These are phyloP conservation scores for Syzygium malaccense DNA, from an alignment of 441 rosid species.

Conservation along the genomic window DNA sequence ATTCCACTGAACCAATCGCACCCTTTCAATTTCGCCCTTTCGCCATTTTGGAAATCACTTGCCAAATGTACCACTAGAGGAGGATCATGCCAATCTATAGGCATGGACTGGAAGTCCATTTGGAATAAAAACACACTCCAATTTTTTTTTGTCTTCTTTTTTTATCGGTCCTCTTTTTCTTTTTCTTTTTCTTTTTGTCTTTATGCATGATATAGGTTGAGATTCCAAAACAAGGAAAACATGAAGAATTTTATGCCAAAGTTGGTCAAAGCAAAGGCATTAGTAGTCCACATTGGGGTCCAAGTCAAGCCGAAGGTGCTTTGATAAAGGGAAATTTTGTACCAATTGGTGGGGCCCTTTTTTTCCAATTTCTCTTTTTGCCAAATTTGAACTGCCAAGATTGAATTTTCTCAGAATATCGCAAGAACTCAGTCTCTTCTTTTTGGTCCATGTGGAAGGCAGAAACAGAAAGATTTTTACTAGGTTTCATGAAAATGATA, in stretches of 20 bases:
- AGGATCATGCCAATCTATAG: neutral
- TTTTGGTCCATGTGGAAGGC: neutral
- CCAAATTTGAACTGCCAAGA: neutral
- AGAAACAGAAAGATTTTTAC: neutral
- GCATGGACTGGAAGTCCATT: neutral
- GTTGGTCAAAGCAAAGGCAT: neutral
- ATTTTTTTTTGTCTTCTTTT: neutral
- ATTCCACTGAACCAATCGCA: accelerated
- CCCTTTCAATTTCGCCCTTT: neutral
- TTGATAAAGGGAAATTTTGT: neutral
- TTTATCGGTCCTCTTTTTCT: neutral
- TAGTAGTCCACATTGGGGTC: neutral
- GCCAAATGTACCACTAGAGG: neutral
- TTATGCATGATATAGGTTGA: neutral
- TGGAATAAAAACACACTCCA: neutral
- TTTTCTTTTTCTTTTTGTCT: neutral
- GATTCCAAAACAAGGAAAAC: neutral
- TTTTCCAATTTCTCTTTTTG: neutral
- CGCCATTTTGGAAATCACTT: neutral
- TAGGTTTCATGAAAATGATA: neutral
- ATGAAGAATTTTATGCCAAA: neutral
- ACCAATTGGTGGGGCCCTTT: neutral
- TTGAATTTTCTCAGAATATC: neutral
- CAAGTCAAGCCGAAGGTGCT: neutral
- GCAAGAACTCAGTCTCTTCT: neutral